Evolutionary conservation across 148 eudicot genomes (phyloP).

Genomic region (Hydrangea macrophylla): DNA sequence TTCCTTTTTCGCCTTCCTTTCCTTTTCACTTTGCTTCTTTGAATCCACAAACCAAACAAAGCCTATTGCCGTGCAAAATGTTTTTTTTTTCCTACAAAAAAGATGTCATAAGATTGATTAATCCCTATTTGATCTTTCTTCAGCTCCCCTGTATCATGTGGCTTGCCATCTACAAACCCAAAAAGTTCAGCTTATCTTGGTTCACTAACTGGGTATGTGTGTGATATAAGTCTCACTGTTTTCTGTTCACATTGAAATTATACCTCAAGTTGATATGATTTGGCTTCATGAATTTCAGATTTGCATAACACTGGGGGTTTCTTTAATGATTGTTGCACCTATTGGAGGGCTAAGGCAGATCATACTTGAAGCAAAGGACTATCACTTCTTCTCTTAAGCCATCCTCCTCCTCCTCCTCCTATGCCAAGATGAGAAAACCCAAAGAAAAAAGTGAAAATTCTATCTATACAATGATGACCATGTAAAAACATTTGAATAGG

Average conservation of each 20-base stretch:
- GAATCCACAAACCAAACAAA: no score
- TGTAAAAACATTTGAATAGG: no score
- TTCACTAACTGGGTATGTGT: constrained; percentile 16
- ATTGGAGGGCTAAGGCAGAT: constrained; percentile 28
- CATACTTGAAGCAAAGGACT: constrained; percentile 16
- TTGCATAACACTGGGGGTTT: constrained; percentile 17
- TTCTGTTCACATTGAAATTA: neutral
- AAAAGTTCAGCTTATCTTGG: constrained; percentile 20
- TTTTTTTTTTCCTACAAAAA: no score
- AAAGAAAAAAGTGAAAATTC: neutral
- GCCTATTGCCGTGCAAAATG: no score
- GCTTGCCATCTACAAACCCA: constrained; percentile 21
- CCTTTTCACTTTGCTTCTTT: no score
- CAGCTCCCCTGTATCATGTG: constrained; percentile 27
- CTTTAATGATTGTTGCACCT: constrained; percentile 19
- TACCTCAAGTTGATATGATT: neutral
- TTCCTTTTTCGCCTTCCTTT: no score
- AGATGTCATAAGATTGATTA: neutral
- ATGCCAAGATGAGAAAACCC: neutral
- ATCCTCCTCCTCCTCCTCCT: no score
- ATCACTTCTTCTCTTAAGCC: neutral
- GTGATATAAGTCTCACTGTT: neutral
- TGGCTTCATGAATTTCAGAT: constrained; percentile 4
- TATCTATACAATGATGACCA: no score
- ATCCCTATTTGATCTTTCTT: neutral